Evolutionary conservation across 75 land plant species (phyloP).

Genomic region (Picea glauca): DNA sequence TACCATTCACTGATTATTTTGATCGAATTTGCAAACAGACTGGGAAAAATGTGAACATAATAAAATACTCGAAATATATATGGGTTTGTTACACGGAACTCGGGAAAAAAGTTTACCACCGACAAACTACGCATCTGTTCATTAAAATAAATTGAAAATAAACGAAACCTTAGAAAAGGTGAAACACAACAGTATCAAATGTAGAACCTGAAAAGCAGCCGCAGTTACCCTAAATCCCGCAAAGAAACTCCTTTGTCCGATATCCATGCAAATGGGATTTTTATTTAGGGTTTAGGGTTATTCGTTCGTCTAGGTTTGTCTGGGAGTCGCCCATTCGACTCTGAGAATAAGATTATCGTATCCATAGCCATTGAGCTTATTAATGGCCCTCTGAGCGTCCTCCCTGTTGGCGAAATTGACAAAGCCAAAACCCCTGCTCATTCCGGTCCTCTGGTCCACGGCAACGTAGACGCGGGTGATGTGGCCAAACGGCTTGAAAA

Average conservation of each 20-base stretch:
- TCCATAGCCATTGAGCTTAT: constrained; percentile 81
- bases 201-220: background rate
- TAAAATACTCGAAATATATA: too few relatives aligned
- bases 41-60: too few relatives aligned
- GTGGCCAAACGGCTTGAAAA: constrained; percentile 65
- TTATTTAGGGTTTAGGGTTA: too few relatives aligned
- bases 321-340: constrained; percentile 82
- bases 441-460: constrained; percentile 65
- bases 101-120: too few relatives aligned
- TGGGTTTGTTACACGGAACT: too few relatives aligned
- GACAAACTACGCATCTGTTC: too few relatives aligned
- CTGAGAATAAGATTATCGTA: constrained; percentile 84
- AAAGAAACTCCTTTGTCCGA: background rate
- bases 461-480: constrained; percentile 78
- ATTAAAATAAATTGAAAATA: too few relatives aligned
- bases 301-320: constrained; percentile 7
- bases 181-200: too few relatives aligned
- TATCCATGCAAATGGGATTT: background rate
- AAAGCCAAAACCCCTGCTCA: constrained; percentile 81
- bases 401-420: constrained; percentile 78
- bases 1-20: too few relatives aligned
- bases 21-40: too few relatives aligned
- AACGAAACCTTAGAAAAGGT: too few relatives aligned
- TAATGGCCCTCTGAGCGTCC: constrained; percentile 76
- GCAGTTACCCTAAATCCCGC: background rate